Evolutionary conservation across 441 rosid genomes (phyloP).

Genomic region (Gossypium schwendimanii): DNA sequence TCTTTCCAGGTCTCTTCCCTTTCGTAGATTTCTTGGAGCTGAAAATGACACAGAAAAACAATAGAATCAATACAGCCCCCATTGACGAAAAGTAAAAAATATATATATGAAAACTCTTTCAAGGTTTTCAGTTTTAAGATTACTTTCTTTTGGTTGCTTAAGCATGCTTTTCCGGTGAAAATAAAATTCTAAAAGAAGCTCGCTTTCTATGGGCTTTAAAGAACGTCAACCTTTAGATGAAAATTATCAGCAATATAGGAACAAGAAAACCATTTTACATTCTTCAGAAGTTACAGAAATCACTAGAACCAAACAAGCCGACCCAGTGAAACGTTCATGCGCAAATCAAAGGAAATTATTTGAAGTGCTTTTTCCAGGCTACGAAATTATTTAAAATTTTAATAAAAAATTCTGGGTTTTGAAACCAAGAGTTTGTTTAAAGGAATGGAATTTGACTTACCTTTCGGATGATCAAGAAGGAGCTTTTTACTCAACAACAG

Average conservation of each 20-base stretch:
- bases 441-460: conserved; percentile 37
- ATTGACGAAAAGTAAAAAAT: no score
- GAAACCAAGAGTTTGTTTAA: conserved; percentile 26
- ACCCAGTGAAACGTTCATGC: not conserved
- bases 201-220: no score
- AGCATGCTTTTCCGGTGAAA: no score
- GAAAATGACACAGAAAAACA: no score
- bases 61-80: no score
- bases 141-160: no score
- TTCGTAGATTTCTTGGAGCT: no score
- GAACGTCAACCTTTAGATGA: not conserved
- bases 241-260: not conserved
- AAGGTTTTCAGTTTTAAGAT: no score
- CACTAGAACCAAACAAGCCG: not conserved
- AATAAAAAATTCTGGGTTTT: not conserved
- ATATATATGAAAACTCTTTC: no score
- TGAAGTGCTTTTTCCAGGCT: not conserved
- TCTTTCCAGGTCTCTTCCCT: no score
- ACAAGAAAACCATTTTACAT: not conserved
- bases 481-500: conserved; percentile 59
- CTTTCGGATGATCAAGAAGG: conserved; percentile 34
- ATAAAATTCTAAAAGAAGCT: no score
- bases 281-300: not conserved
- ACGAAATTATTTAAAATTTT: no score
- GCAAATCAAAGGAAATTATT: not conserved